phyloP scores from a whole-genome alignment of 352 stramenopile species.

The Aphanomyces cochlioides region DNA sequence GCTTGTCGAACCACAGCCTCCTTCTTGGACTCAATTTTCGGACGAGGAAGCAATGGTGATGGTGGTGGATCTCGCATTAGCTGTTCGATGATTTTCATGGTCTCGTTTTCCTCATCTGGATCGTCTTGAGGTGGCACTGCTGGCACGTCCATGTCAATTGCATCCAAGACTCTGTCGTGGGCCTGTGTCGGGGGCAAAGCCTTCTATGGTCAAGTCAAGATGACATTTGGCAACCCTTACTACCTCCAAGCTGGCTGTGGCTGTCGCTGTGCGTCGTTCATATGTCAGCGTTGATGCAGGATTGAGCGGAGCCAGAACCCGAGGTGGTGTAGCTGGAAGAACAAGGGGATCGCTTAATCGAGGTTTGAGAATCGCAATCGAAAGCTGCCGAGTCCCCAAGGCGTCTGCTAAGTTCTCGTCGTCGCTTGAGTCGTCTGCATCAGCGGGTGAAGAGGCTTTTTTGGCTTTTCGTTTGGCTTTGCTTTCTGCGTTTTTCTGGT shows the following conservation, averaged over 20 bases:
- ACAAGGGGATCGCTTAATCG: background rate
- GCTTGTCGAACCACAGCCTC: background rate
- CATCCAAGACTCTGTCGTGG: background rate
- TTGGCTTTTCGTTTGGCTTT: background rate
- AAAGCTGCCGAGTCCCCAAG: background rate
- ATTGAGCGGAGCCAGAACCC: background rate
- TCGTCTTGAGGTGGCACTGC: background rate
- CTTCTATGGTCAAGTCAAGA: background rate
- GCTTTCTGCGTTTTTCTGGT: background rate
- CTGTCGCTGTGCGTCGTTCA: background rate
- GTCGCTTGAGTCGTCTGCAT: background rate
- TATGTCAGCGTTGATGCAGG: background rate
- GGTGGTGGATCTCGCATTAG: background rate
- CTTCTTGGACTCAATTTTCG: background rate
- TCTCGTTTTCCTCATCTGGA: background rate
- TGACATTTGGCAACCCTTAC: background rate
- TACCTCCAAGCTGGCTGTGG: background rate
- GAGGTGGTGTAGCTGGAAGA: background rate
- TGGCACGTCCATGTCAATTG: background rate
- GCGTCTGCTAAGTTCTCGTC: background rate
- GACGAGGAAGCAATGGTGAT: background rate
- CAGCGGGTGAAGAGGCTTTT: background rate
- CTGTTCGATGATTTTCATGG: background rate
- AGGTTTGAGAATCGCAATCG: background rate
- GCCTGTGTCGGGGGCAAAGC: background rate